phyloP scores from a whole-genome alignment of 2,329 filamentous ascomycete genomes.

The Cryphonectria naterciae region DNA sequence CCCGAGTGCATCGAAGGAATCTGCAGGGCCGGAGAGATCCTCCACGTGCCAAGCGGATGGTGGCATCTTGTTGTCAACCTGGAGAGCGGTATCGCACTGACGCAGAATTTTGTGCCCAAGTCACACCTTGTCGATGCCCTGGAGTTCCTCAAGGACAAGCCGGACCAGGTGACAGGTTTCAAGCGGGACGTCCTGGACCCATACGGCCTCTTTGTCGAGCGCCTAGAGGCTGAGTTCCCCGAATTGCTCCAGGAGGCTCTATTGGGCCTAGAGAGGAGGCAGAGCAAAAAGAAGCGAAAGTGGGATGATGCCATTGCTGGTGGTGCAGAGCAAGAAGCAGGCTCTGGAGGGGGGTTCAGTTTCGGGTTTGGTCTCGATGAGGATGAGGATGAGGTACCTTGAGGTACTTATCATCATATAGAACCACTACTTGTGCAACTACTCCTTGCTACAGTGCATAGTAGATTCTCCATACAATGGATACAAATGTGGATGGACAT shows the following conservation, averaged over 20 bases:
- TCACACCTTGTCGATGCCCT: conserved; percentile 76
- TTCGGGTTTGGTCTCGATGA: conserved; percentile 60
- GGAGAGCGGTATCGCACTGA: conserved; percentile 82
- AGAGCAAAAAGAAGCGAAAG: conserved; percentile 72
- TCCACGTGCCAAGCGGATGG: conserved; percentile 94
- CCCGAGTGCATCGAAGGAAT: conserved; percentile 85
- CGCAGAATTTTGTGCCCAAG: conserved; percentile 90
- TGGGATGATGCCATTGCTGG: conserved; percentile 80
- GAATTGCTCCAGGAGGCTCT: conserved; percentile 69
- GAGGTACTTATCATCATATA: neutral
- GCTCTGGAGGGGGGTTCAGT: conserved; percentile 47
- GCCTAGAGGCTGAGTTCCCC: conserved; percentile 66
- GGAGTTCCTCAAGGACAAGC: conserved; percentile 78
- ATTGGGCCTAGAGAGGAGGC: conserved; percentile 65
- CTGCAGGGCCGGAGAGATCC: conserved; percentile 79
- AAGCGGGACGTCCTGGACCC: conserved; percentile 71
- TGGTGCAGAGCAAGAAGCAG: conserved; percentile 40
- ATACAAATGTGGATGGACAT: neutral
- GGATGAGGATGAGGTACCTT: conserved; percentile 47
- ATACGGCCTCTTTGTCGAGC: conserved; percentile 73
- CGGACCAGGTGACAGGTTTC: conserved; percentile 88
- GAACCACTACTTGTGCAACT: neutral
- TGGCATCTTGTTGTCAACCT: conserved; percentile 96
- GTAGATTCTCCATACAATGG: neutral
- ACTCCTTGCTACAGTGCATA: neutral